Evolutionary conservation across 2,329 filamentous ascomycete genomes (phyloP), one percentile per base, ranked within the genome.

Genomic region (Helotiales sp.): DNA sequence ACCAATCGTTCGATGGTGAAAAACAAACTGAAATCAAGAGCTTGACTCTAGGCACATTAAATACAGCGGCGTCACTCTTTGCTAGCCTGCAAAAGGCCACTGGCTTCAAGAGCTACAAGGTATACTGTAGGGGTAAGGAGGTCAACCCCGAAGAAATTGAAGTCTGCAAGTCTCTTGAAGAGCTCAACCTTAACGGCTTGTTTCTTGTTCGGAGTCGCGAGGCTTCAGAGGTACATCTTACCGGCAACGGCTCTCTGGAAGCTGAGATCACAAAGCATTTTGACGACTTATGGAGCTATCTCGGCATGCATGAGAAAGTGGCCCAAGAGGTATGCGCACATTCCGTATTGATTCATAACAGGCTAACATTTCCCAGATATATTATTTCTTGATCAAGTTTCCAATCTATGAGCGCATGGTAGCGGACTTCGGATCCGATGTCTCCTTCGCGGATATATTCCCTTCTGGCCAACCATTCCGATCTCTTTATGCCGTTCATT

Each of bases 221-320:
- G 19, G 77, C 80, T 13, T 69, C 74, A 0, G 70, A 75, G 8
- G 72, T 75, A 3, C 72, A 77, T 56, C 69, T 79, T 60, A 79
- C 74, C 52, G 84, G 76, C 50, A 82, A 77, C 47, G 86, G 77
- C 61, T 81, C 76, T 33, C 81, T 98, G 2, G 91, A 98, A 69
- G 80, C 84, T 12, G 90, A 93, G 66, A 86, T 98, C 22, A 77
- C 95, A 64, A 81, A 86, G 57, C 90, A 96, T 71, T 96, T 96
- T 67, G 82, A 90, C 54, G 86, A 93, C 60, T 75, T 99, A 24
- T 96, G 95, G 80, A 82, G 85, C 42, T 89, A 93, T 67, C 79
- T 98, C 54, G 85, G 86, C 62, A 82, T 93, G 75, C 83, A 90
- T 44, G 86, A 93, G 58, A 79, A 76, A 50, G 76, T 91, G 40